Evolutionary conservation across 805 yeast genomes (phyloP), one percentile per base, ranked within the genome.

Genomic region (Ogataea ramenticola): DNA sequence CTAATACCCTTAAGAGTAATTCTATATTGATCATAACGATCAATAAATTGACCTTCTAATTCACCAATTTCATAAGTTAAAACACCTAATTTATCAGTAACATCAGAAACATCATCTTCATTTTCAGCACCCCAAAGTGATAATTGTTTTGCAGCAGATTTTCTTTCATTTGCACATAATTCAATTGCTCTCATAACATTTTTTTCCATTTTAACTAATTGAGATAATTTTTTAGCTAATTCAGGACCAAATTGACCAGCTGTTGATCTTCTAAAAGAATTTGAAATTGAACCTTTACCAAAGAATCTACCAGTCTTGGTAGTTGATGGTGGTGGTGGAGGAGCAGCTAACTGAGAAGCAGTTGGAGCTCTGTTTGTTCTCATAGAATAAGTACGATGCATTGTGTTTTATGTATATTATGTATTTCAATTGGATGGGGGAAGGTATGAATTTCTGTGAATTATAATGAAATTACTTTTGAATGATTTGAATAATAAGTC

Each of bases 331-430:
- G 97, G 98, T 40, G 98, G 98, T 44, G 95, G 91, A 30, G 98
- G 97, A 41, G 86, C 77, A 65, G 84, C 90, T 68, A 91, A 69
- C 70, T 91, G 96, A 53, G 96, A 79, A 48, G 98, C 98, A 46
- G 99, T 90, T 49, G 99, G 99, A 34, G 97, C 98, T 69, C 96
- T 86, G 45, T 83, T 67, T 57, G 89, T 82, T 79, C 99, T 89
- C 70, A 91, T 76, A 31, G 99, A 91, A 71, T 93, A 93, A 41
- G 99, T 91, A 82, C 97, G 86, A 77, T 91, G 97, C 99, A 93
- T 93, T 52, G 41, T 67, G 31, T 22, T 24, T 24, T 24, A 24
- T 24, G 27, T 7, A n/a, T n/a, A n/a, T n/a, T n/a, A n/a, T n/a
- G n/a, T 24, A 24, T 24, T 24, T 24, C 10, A 24, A 7, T 24